A percentile compares a stretch with the other conserved stretches of the same genome.
Conservation (phyloP, 352 stramenopile species). For the Pythium periplocum region DNA sequence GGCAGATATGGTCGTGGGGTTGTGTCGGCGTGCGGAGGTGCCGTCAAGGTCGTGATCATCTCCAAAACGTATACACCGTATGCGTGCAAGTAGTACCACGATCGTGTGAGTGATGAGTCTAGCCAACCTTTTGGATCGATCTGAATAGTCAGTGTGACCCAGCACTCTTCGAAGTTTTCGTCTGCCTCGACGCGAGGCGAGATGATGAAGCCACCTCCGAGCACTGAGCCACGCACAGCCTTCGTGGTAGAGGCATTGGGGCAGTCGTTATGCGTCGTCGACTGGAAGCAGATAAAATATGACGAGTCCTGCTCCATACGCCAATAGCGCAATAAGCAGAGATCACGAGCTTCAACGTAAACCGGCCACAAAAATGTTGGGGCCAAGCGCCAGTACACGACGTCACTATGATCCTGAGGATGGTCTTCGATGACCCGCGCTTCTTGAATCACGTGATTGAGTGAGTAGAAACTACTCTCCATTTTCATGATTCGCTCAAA, state of each 20-base stretch:
- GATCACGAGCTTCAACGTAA: conserved; percentile 53
- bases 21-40: conserved; percentile 5
- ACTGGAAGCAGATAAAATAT: conserved; percentile 86
- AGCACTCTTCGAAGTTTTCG: conserved; percentile 66
- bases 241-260: conserved; percentile 17
- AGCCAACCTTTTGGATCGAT: conserved; percentile 83
- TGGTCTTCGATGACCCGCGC: conserved; percentile 61
- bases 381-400: conserved; percentile 73
- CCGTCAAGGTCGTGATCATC: conserved; percentile 55
- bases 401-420: conserved; percentile 62
- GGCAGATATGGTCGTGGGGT: conserved; percentile 12
- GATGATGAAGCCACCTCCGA: conserved; percentile 75
- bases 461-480: conserved; percentile 63
- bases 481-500: conserved; percentile 76
- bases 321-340: conserved; percentile 80
- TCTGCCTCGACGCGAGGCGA: conserved; percentile 35
- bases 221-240: conserved; percentile 51
- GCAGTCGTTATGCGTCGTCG: conserved; percentile 59
- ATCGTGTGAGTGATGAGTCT: conserved; percentile 42
- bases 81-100: conserved; percentile 72
- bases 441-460: conserved; percentile 73
- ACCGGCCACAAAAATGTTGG: conserved; percentile 73
- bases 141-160: conserved; percentile 74
- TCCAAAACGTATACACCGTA: conserved; percentile 74
- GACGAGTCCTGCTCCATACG: conserved; percentile 73